Evolutionary conservation across 805 yeast genomes (phyloP).

Genomic region (Starmerella floris): DNA sequence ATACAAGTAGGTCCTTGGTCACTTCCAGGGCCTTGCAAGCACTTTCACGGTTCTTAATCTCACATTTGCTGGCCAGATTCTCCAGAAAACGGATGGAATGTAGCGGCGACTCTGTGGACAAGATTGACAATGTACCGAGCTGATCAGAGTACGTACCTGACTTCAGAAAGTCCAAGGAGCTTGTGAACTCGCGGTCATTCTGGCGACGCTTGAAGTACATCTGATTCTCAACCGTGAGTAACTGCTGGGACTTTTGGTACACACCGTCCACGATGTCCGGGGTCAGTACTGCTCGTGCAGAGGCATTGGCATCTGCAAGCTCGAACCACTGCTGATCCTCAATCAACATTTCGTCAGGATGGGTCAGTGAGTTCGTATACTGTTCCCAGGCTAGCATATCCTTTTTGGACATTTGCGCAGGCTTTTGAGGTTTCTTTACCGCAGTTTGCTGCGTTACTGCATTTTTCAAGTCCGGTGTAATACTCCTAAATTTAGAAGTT

Average conservation of each 20-base stretch:
- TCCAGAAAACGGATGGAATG: slow-evolving; percentile 79
- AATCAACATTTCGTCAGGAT: slow-evolving; percentile 33
- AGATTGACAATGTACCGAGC: slow-evolving; percentile 81
- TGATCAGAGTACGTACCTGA: slow-evolving; percentile 93
- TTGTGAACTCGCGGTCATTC: slow-evolving; percentile 74
- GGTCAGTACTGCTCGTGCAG: slow-evolving; percentile 21
- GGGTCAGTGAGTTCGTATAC: slow-evolving; percentile 7
- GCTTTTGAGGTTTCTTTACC: not conserved
- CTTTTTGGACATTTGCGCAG: slow-evolving; percentile 10
- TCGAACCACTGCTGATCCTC: slow-evolving; percentile 53
- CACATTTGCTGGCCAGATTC: slow-evolving; percentile 61
- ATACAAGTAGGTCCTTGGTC: slow-evolving; percentile 74
- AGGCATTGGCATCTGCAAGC: slow-evolving; percentile 31
- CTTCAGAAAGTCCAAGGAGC: slow-evolving; percentile 55
- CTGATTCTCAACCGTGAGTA: slow-evolving; percentile 58
- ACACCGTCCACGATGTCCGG: slow-evolving; percentile 44
- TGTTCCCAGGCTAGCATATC: slow-evolving; percentile 11
- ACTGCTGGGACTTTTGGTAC: slow-evolving; percentile 49
- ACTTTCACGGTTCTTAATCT: slow-evolving; percentile 85
- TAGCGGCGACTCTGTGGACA: slow-evolving; percentile 88
- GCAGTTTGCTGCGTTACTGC: not conserved
- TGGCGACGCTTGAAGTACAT: slow-evolving; percentile 57
- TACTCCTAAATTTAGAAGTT: no score
- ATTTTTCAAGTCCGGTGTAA: no score
- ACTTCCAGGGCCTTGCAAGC: slow-evolving; percentile 84